Evolutionary conservation across 2,329 filamentous ascomycete genomes (phyloP).

Genomic region (Fusarium sambucinum): DNA sequence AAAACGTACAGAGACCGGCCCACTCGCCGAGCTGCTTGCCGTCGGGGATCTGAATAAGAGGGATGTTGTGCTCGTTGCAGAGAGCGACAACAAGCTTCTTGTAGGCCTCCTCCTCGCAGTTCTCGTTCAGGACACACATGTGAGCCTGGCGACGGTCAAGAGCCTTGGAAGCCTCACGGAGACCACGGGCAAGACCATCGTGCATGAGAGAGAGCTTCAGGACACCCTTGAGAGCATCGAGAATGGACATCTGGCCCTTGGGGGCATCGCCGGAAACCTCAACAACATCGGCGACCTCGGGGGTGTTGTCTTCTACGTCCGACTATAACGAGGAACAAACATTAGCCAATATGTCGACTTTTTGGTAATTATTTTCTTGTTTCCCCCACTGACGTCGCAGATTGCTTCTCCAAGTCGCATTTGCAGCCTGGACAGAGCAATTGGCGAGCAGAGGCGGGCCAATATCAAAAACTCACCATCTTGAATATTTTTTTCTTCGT

Average conservation of each 20-base stretch:
- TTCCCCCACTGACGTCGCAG: conserved; percentile 23
- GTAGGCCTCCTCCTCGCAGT: conserved; percentile 99
- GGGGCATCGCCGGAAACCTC: conserved; percentile 94
- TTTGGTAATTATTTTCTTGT: conserved; percentile 14
- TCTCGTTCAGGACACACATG: conserved; percentile 99
- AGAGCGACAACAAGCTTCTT: conserved; percentile 99
- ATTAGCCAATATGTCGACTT: conserved; percentile 40
- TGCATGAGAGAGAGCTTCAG: conserved; percentile 99
- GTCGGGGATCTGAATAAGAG: conserved; percentile 99
- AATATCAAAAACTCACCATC: conserved; percentile 65
- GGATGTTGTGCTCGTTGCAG: conserved; percentile 99
- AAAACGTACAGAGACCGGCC: conserved; percentile 95
- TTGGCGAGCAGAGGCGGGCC: conserved; percentile 20
- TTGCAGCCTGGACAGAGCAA: conserved; percentile 25
- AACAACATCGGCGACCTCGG: conserved; percentile 88
- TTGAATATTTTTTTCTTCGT: conserved; percentile 66
- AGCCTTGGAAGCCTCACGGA: conserved; percentile 98
- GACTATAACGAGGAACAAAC: conserved; percentile 68
- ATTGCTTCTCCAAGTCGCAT: conserved; percentile 20
- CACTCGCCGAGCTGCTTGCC: conserved; percentile 99
- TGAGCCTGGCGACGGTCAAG: conserved; percentile 98
- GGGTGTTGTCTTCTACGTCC: conserved; percentile 99
- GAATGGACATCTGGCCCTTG: conserved; percentile 96
- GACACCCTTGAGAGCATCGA: conserved; percentile 98
- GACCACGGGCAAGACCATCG: conserved; percentile 98